These are phyloP conservation scores for Gymnopilus junonius DNA, from an alignment of 768 basidiomycete species.

Conservation along the genomic window DNA sequence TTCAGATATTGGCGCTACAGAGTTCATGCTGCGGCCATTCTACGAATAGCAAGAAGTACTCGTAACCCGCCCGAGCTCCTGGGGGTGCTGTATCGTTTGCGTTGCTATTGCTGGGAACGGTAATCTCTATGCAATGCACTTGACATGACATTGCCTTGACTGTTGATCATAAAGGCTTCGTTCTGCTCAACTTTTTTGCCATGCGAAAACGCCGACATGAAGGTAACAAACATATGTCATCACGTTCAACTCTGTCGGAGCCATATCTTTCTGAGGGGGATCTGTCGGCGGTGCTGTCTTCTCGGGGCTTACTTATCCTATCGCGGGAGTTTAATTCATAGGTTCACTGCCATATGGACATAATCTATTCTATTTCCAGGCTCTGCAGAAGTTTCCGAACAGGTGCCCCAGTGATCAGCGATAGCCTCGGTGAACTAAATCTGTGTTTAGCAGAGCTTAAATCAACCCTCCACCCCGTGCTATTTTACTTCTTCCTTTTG, in stretches of 20 bases:
- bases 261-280: neutral
- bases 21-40: neutral
- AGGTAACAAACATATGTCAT: neutral
- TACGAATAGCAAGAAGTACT: neutral
- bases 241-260: neutral
- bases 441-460: neutral
- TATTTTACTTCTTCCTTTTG: neutral
- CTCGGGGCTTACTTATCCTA: slow-evolving; percentile 4
- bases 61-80: neutral
- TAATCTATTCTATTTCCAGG: slow-evolving; percentile 22
- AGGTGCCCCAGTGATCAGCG: slow-evolving; percentile 4
- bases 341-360: slow-evolving; percentile 16
- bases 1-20: neutral
- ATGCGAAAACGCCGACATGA: neutral
- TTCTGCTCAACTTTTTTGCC: neutral
- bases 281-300: slow-evolving; percentile 7
- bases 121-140: neutral
- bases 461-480: neutral
- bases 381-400: slow-evolving; percentile 9
- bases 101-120: slow-evolving; percentile 1
- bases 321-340: slow-evolving; percentile 1
- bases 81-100: neutral
- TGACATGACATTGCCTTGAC: slow-evolving; percentile 10
- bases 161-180: slow-evolving; percentile 6
- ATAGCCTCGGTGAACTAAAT: slow-evolving; percentile 8